A percentile compares a stretch with the other conserved stretches of the same genome.
phyloP scores from a whole-genome alignment of 768 basidiomycete genomes.

The Chalciporus pseudorubinellus region DNA sequence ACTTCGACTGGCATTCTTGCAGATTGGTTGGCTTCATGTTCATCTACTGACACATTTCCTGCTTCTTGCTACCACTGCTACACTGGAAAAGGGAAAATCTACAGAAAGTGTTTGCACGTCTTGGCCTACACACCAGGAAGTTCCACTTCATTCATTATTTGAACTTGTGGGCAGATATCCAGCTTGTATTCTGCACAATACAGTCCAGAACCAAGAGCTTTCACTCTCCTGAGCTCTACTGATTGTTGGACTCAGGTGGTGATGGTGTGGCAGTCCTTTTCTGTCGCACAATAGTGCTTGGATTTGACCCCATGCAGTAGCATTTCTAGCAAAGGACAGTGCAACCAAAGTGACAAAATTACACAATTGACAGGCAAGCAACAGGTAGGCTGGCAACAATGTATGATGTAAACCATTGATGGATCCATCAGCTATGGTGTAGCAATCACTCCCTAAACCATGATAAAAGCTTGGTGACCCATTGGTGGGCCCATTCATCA shows the following conservation, averaged over 20 bases:
- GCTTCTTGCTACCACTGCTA: neutral
- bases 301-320: no score
- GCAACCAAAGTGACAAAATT: no score
- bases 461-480: no score
- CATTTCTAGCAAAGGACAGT: no score
- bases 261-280: constrained; percentile 25
- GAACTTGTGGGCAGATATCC: neutral
- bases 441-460: no score
- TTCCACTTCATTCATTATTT: neutral
- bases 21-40: constrained; percentile 21
- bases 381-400: no score
- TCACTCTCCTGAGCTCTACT: constrained; percentile 26
- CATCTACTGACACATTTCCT: constrained; percentile 6
- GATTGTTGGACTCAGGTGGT: constrained; percentile 20
- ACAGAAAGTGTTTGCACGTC: neutral
- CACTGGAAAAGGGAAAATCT: neutral
- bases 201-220: constrained; percentile 19
- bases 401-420: no score
- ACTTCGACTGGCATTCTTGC: constrained; percentile 23
- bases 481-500: no score
- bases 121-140: neutral
- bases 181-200: neutral
- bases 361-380: no score
- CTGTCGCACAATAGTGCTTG: constrained; percentile 18
- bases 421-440: no score